Conservation (phyloP, 2,329 filamentous ascomycete species). For the Fusarium foetens region DNA sequence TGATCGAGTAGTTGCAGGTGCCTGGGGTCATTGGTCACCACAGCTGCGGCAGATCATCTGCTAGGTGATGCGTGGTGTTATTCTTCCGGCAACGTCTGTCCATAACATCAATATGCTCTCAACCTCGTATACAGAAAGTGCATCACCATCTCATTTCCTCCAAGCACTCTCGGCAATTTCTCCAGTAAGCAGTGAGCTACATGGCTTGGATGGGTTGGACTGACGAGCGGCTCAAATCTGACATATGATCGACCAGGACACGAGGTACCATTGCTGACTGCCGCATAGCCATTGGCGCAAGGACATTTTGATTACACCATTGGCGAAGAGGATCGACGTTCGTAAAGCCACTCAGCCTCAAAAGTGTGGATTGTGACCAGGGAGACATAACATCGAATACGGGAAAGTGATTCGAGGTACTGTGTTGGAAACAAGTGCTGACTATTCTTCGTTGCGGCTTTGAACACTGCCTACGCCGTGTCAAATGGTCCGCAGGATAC, state of each 20-base stretch:
- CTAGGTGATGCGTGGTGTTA: too few species aligned
- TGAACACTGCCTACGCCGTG: neutral
- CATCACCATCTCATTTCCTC: too few species aligned
- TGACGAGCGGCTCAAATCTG: neutral
- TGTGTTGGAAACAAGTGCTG: neutral
- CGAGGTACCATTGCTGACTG: neutral
- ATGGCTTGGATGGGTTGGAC: too few species aligned
- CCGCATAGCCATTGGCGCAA: neutral
- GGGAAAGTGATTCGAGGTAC: neutral
- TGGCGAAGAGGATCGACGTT: neutral
- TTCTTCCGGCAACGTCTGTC: too few species aligned
- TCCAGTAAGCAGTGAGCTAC: neutral
- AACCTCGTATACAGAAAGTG: neutral
- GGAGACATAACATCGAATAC: too few species aligned
- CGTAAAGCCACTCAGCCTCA: neutral
- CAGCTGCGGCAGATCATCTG: too few species aligned
- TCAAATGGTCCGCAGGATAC: fast-evolving
- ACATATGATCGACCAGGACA: neutral
- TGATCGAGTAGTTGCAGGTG: too few species aligned
- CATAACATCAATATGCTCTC: neutral
- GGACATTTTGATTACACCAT: too few species aligned
- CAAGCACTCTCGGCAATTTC: neutral
- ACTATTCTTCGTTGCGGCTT: neutral
- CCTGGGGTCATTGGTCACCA: too few species aligned
- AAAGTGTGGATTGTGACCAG: neutral